Evolutionary conservation across 495 filamentous ascomycete species (phyloP).

Genomic region (Thermothielavioides terrestris): DNA sequence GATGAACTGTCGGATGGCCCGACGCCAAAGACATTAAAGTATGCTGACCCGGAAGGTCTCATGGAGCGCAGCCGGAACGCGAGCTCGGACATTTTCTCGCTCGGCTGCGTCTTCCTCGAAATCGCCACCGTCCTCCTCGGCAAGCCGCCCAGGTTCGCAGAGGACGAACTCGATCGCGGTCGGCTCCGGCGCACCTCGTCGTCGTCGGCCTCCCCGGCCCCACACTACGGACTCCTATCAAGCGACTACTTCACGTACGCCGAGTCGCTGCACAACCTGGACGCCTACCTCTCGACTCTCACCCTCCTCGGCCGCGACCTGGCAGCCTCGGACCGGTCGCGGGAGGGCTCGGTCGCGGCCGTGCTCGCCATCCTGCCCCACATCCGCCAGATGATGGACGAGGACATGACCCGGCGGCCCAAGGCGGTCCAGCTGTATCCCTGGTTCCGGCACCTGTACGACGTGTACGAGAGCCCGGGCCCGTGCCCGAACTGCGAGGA

Average conservation of each 20-base stretch:
- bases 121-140: conserved; percentile 34
- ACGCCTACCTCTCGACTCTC: conserved; percentile 14
- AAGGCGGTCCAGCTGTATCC: conserved; percentile 24
- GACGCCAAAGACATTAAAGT: conserved; percentile 30
- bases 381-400: conserved; percentile 26
- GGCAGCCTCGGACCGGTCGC: not conserved
- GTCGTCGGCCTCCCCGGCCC: not conserved
- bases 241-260: conserved; percentile 20
- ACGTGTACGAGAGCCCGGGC: conserved; percentile 17
- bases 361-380: conserved; percentile 16
- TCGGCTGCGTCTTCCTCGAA: conserved; percentile 44
- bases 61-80: conserved; percentile 28
- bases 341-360: conserved; percentile 13
- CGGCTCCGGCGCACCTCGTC: not conserved
- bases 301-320: conserved; percentile 4
- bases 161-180: conserved; percentile 18
- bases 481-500: conserved; percentile 22
- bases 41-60: conserved; percentile 41
- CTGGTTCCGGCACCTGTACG: conserved; percentile 22
- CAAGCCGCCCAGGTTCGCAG: conserved; percentile 18
- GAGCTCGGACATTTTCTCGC: conserved; percentile 40
- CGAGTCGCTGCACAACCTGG: conserved; percentile 18
- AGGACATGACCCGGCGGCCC: conserved; percentile 12
- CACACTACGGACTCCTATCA: too few relatives aligned
- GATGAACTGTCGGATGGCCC: conserved; percentile 27